Percentiles rank a stretch among this genome's conserved stretches.
phyloP scores from a whole-genome alignment of 2,329 filamentous ascomycete genomes.

The Neofusicoccum ribis region DNA sequence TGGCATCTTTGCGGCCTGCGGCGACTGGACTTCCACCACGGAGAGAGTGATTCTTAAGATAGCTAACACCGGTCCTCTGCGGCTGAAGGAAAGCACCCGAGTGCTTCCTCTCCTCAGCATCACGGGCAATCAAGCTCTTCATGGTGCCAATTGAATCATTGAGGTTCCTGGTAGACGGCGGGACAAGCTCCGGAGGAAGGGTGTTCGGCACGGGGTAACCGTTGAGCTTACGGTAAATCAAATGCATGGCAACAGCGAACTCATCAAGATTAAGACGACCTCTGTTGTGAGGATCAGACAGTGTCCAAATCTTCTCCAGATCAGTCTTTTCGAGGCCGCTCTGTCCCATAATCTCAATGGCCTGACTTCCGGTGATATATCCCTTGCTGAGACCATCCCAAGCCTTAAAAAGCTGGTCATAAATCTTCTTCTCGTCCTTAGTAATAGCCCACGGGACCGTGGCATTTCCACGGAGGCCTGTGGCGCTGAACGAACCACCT shows the following conservation, averaged over 20 bases:
- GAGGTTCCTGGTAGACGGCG: conserved; percentile 90
- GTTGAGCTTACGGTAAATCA: conserved; percentile 96
- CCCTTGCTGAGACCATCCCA: conserved; percentile 96
- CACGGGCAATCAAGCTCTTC: conserved; percentile 83
- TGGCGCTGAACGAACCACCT: conserved; percentile 73
- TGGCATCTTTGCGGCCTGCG: conserved; percentile 82
- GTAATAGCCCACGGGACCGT: conserved; percentile 98
- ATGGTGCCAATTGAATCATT: conserved; percentile 90
- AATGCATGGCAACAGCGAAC: conserved; percentile 97
- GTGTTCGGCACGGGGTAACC: conserved; percentile 88
- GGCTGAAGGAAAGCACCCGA: conserved; percentile 88
- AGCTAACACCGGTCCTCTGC: conserved; percentile 97
- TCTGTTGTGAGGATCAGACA: conserved; percentile 91
- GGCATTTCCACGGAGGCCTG: conserved; percentile 87
- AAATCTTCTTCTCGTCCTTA: conserved; percentile 96
- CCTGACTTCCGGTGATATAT: conserved; percentile 86
- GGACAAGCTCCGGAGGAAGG: conserved; percentile 87
- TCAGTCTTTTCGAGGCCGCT: conserved; percentile 90
- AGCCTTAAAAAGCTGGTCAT: conserved; percentile 89
- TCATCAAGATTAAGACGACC: conserved; percentile 94
- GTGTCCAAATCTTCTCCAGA: conserved; percentile 89
- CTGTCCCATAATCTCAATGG: conserved; percentile 96
- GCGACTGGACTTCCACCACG: conserved; percentile 61
- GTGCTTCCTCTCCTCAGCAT: conserved; percentile 85
- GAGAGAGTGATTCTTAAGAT: conserved; percentile 94